Conservation (phyloP, 805 yeast species). For the Ogataea neopini region DNA sequence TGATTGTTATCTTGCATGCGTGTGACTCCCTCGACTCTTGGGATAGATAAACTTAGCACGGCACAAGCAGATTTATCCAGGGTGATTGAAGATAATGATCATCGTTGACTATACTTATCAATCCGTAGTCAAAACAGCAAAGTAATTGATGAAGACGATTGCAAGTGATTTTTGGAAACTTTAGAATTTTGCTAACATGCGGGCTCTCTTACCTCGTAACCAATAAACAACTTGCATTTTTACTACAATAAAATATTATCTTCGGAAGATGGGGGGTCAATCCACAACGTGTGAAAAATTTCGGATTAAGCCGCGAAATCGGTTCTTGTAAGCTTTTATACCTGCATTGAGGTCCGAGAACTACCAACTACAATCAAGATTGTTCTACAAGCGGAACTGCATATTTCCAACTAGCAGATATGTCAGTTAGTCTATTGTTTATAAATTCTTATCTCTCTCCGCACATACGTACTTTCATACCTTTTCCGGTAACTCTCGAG, state of each 20-base stretch:
- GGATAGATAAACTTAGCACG: conserved; percentile 1
- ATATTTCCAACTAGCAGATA: neutral
- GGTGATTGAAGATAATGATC: too few relatives aligned
- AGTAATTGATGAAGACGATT: neutral
- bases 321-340: too few relatives aligned
- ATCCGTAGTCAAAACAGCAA: too few relatives aligned
- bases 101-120: too few relatives aligned
- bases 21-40: neutral
- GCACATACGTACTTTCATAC: conserved; percentile 1
- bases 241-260: too few relatives aligned
- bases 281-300: neutral
- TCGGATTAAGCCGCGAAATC: neutral
- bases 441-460: neutral
- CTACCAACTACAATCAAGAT: too few relatives aligned
- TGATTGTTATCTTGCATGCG: neutral
- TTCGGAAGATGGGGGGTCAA: neutral
- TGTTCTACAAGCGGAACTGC: neutral
- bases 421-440: conserved; percentile 2
- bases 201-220: neutral
- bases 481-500: neutral
- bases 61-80: too few relatives aligned
- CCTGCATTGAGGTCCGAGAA: neutral
- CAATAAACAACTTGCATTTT: neutral
- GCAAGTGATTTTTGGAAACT: too few relatives aligned
- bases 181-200: neutral